phyloP scores from a whole-genome alignment of 371 early-diverging fungal genomes.

The Mortierella sp. region DNA sequence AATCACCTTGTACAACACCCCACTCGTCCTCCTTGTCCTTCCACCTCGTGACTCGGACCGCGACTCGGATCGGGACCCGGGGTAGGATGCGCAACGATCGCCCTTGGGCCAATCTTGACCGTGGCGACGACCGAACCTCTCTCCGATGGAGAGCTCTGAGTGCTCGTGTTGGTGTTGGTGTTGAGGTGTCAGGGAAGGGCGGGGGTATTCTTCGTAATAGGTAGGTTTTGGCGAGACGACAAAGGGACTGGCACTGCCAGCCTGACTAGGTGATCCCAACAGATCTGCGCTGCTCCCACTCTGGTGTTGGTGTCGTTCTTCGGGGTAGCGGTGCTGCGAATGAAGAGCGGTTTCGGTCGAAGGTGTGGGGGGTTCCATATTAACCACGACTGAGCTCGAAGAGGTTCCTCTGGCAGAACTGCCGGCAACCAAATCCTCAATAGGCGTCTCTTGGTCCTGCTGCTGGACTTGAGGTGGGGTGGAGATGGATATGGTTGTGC shows the following conservation, averaged over 20 bases:
- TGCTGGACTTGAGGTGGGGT: background rate
- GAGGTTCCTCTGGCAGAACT: background rate
- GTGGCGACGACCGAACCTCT: constrained; percentile 51
- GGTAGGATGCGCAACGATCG: constrained; percentile 24
- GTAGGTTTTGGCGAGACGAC: background rate
- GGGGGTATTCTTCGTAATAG: background rate
- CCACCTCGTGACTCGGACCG: constrained; percentile 29
- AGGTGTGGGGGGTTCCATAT: constrained; percentile 20
- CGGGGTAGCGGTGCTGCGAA: no score
- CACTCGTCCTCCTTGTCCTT: constrained; percentile 13
- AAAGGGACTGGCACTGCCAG: background rate
- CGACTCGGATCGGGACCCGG: constrained; percentile 19
- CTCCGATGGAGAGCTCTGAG: constrained; percentile 34
- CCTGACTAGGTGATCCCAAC: background rate
- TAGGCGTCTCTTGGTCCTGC: background rate
- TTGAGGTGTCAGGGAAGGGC: background rate
- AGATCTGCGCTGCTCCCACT: background rate
- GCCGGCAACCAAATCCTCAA: background rate
- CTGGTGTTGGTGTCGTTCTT: background rate
- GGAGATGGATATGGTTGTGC: background rate
- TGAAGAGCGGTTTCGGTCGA: background rate
- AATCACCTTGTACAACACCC: constrained; percentile 30
- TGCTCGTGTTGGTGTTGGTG: constrained; percentile 16
- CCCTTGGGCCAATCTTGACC: constrained; percentile 42
- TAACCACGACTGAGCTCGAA: background rate